Evolutionary conservation across 495 filamentous ascomycete species (phyloP).

Genomic region (Lophium mytilinum): DNA sequence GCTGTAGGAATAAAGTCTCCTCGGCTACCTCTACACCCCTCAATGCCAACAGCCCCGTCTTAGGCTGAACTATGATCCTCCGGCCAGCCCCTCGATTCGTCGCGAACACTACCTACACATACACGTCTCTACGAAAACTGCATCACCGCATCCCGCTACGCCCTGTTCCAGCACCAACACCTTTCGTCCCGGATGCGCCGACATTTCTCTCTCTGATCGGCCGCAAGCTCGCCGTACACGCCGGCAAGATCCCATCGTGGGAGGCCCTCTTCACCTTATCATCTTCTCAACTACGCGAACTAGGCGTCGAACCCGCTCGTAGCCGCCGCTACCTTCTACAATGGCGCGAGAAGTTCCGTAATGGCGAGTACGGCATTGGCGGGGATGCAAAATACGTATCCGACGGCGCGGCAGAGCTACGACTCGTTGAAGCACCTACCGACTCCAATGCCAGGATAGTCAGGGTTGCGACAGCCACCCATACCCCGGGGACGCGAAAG

Average conservation of each 20-base stretch:
- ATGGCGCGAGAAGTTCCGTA: conserved; percentile 76
- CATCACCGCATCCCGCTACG: conserved; percentile 33
- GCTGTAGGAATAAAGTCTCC: not conserved
- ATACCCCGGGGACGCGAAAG: conserved; percentile 47
- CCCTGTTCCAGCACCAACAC: conserved; percentile 60
- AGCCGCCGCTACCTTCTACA: conserved; percentile 72
- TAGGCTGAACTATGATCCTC: conserved; percentile 19
- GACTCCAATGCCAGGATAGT: not conserved
- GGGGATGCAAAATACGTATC: conserved; percentile 67
- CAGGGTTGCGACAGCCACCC: conserved; percentile 35
- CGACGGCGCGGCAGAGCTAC: conserved; percentile 62
- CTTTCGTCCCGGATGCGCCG: conserved; percentile 73
- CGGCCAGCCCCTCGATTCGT: conserved; percentile 14
- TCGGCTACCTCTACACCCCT: not conserved
- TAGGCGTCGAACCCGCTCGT: conserved; percentile 80
- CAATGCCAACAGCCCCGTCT: not conserved
- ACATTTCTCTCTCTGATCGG: conserved; percentile 93
- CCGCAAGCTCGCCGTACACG: conserved; percentile 70
- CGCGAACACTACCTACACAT: conserved; percentile 4
- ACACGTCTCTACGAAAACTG: conserved; percentile 10
- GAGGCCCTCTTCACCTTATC: conserved; percentile 73
- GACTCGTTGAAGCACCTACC: conserved; percentile 53
- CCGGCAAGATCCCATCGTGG: conserved; percentile 79
- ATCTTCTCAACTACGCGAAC: conserved; percentile 66
- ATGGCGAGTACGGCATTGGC: conserved; percentile 66